Evolutionary conservation across 345 rosid genomes (phyloP), one percentile per base, ranked within the genome.

Genomic region (Syzygium aqueum): DNA sequence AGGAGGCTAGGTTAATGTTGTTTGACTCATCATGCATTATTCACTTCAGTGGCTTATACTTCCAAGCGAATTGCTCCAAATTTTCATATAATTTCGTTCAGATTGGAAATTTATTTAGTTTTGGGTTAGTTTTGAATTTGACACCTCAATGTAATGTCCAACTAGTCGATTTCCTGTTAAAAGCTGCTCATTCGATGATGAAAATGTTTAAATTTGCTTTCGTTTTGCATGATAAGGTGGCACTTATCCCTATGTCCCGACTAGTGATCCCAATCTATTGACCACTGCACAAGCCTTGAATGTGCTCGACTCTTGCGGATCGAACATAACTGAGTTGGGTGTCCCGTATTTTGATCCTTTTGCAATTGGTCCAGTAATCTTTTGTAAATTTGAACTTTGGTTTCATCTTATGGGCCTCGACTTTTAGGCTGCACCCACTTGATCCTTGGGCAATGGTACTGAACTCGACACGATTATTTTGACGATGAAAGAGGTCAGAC

Each of bases 261-360:
- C 98, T n/a, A 98, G 99, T 67, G 97, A 96, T 89, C 99, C 98
- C 84, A 97, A 97, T 91, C 96, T 97, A 90, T 92, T 95, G n/a
- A 95, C 98, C 50, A 94, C 99, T 27, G 97, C 97, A 2, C 93
- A 95, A 89, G 98, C 99, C 87, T 90, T 94, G 80, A 95, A 95
- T 92, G 90, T 97, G 89, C 94, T 95, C 77, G 96, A 95, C 63
- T 89, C 95, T 2, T 95, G 98, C 88, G 97, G 99, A 40, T 94
- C 91, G 1, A 98, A 97, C 92, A 95, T 96, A 27, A 97, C 95
- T 90, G 98, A 97, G 88, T 91, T 93, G 43, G 99, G 99, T 87
- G 95, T 97, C 37, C 95, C 98, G 0, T 97, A 95, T 89, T 97
- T 98, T 85, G 99, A 96, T 92, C 97, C 99, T 61, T 85, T 97